These are phyloP conservation scores for Dioszegia aurantiaca DNA, from an alignment of 768 basidiomycete species.

Conservation along the genomic window DNA sequence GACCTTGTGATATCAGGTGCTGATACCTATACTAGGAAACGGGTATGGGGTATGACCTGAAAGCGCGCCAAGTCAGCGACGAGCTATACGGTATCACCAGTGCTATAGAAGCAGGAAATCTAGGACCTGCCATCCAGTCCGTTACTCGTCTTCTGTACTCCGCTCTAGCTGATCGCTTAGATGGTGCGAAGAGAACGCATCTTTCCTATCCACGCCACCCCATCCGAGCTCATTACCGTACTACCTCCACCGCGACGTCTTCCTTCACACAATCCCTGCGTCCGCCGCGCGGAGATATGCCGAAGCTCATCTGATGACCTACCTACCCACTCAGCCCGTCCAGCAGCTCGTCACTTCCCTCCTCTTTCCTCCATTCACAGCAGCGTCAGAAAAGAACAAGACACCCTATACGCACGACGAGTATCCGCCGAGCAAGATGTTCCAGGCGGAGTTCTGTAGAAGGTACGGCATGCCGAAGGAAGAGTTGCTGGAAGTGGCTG, in stretches of 20 bases:
- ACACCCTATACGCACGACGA: constrained; percentile 40
- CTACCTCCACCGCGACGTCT: constrained; percentile 84
- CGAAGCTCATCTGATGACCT: constrained; percentile 59
- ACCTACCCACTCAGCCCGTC: constrained; percentile 59
- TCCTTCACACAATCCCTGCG: constrained; percentile 67
- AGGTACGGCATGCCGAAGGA: constrained; percentile 84
- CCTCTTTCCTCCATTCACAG: constrained; percentile 44
- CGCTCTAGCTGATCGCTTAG: constrained; percentile 54
- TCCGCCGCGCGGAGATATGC: constrained; percentile 69
- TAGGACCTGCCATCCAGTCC: constrained; percentile 5
- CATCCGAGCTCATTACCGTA: constrained; percentile 83
- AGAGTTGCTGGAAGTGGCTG: constrained; percentile 79
- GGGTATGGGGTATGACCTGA: not conserved
- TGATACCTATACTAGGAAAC: constrained; percentile 2
- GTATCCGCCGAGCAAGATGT: constrained; percentile 65
- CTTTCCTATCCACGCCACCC: constrained; percentile 61
- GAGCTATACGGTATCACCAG: constrained; percentile 4
- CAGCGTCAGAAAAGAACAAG: constrained; percentile 56
- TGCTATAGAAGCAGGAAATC: constrained; percentile 10
- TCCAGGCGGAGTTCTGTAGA: constrained; percentile 85
- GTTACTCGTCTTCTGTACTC: not conserved
- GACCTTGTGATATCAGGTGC: constrained; percentile 15
- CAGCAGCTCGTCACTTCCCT: constrained; percentile 40
- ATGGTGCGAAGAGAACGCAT: constrained; percentile 69
- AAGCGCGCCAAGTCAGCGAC: not conserved